phyloP scores from a whole-genome alignment of 257 asterid species.

The Solanum stenotomum region DNA sequence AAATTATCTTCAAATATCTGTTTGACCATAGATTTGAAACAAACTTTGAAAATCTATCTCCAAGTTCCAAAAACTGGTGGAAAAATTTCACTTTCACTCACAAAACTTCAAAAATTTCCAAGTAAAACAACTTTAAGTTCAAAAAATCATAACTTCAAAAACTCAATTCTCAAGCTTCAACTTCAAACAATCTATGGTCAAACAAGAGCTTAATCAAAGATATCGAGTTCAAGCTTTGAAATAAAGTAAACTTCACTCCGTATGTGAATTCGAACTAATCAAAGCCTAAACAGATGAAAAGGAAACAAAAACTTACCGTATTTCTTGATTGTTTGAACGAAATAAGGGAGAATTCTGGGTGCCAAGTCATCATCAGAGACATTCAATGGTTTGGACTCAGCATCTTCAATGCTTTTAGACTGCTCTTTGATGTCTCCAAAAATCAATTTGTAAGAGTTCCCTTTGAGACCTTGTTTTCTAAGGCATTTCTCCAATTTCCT shows the following conservation, averaged over 20 bases:
- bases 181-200: no score
- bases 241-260: background rate
- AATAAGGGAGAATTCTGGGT: conserved; percentile 20
- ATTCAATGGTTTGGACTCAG: conserved; percentile 20
- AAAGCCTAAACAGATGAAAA: background rate
- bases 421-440: conserved; percentile 28
- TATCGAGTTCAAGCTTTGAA: background rate
- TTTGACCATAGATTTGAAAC: background rate
- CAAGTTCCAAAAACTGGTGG: background rate
- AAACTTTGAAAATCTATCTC: background rate
- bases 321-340: conserved; percentile 1
- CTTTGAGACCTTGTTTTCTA: background rate
- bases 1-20: background rate
- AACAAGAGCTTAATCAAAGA: no score
- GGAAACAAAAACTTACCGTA: conserved; percentile 12
- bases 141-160: background rate
- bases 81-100: background rate
- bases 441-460: background rate
- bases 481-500: conserved; percentile 12
- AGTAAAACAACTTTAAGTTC: background rate
- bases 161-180: no score
- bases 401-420: conserved; percentile 1
- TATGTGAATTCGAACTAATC: background rate
- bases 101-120: background rate
- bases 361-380: conserved; percentile 19